Conservation (phyloP, 1,284 basidiomycete species). For the Omphalotus olearius region DNA sequence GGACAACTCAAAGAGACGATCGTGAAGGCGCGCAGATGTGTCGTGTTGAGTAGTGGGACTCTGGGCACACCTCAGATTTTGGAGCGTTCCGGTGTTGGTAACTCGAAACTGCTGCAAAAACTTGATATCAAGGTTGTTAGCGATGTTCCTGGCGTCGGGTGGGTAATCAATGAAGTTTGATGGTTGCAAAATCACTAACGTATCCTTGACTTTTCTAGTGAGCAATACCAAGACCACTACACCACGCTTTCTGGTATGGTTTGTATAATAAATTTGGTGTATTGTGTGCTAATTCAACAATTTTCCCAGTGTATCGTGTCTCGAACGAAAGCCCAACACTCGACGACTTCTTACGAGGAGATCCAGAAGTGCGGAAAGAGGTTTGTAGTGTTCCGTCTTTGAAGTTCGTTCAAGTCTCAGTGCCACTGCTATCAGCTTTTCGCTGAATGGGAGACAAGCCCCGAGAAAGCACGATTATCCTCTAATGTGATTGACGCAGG, state of each 20-base stretch:
- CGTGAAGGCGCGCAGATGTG: slow-evolving; percentile 58
- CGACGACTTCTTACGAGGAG: slow-evolving; percentile 68
- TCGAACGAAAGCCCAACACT: slow-evolving; percentile 59
- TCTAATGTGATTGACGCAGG: slow-evolving; percentile 73
- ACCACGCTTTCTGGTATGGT: slow-evolving; percentile 59
- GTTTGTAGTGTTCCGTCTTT: slow-evolving; percentile 20
- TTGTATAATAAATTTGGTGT: not conserved
- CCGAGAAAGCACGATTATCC: slow-evolving; percentile 63
- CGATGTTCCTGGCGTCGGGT: slow-evolving; percentile 70
- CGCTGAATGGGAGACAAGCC: slow-evolving; percentile 63
- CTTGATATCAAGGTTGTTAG: slow-evolving; percentile 58
- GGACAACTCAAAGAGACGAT: slow-evolving; percentile 56
- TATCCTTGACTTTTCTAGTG: slow-evolving; percentile 29
- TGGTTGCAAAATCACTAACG: not conserved
- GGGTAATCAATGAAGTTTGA: slow-evolving; percentile 20
- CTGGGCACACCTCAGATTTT: slow-evolving; percentile 70
- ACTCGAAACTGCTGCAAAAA: slow-evolving; percentile 48
- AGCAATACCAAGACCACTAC: slow-evolving; percentile 73
- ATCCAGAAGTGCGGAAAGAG: slow-evolving; percentile 53
- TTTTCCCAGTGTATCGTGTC: slow-evolving; percentile 53
- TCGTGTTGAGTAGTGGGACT: slow-evolving; percentile 63
- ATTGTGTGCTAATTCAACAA: not conserved
- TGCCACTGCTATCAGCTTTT: slow-evolving; percentile 37
- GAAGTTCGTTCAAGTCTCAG: slow-evolving; percentile 1
- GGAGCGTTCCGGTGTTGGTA: slow-evolving; percentile 67